These are phyloP conservation scores for Starmerella cellae DNA, from an alignment of 805 yeast genomes.

Conservation along the genomic window DNA sequence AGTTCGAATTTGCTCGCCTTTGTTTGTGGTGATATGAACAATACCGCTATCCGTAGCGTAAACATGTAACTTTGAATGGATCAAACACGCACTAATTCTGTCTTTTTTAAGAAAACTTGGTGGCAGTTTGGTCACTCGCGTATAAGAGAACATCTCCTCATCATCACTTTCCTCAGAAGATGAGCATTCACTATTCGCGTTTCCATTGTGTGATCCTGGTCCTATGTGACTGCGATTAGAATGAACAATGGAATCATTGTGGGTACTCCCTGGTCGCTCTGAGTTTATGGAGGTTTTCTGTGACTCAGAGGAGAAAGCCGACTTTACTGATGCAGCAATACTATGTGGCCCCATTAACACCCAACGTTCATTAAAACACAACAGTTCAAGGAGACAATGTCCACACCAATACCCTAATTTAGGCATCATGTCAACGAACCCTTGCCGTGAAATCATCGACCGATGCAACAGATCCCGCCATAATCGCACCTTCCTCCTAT, in stretches of 20 bases:
- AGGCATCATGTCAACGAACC: no score
- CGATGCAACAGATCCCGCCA: no score
- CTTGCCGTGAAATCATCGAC: no score
- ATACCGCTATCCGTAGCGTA: conserved; percentile 88
- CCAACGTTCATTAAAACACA: no score
- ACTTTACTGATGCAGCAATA: conserved; percentile 14
- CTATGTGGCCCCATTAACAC: conserved; percentile 9
- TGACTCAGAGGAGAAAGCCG: conserved; percentile 7
- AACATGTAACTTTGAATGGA: conserved; percentile 47
- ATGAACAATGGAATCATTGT: no score
- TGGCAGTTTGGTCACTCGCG: conserved; percentile 57
- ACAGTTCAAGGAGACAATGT: no score
- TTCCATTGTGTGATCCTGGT: background rate
- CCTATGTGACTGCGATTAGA: no score
- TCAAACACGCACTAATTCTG: conserved; percentile 58
- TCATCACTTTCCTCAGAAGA: conserved; percentile 29
- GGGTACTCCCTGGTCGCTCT: no score
- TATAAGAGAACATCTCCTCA: conserved; percentile 49
- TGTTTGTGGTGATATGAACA: conserved; percentile 51
- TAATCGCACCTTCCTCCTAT: no score
- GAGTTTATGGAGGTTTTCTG: no score
- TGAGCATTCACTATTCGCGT: no score
- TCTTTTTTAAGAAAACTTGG: conserved; percentile 58
- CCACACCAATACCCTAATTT: no score
- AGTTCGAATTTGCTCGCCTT: conserved; percentile 51